Conservation (phyloP, 2,329 filamentous ascomycete species). For the Atkinsonella hypoxylon region DNA sequence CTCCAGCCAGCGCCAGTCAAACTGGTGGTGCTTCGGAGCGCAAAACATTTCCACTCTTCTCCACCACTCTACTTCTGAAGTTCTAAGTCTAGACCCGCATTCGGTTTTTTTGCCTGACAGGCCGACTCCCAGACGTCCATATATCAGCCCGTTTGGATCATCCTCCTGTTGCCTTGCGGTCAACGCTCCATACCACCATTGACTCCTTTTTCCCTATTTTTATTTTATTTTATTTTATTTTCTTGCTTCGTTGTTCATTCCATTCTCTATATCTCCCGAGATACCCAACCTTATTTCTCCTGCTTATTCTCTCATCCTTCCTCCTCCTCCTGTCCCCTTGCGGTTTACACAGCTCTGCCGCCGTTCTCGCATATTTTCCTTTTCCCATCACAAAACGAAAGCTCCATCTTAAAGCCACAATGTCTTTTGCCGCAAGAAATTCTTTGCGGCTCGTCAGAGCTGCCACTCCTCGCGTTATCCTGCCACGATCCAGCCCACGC, state of each 20-base stretch:
- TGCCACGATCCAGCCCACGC: slow-evolving; percentile 16
- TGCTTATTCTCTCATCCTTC: not conserved
- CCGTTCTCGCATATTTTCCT: not conserved
- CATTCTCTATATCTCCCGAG: not conserved
- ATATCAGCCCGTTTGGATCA: not conserved
- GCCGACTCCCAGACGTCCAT: not conserved
- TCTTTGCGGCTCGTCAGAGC: slow-evolving; percentile 21
- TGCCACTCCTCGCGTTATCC: slow-evolving; percentile 15
- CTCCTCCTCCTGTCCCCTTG: not conserved
- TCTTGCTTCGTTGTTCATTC: not conserved
- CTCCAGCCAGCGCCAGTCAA: too few species aligned
- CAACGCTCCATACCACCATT: not conserved
- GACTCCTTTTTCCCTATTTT: not conserved
- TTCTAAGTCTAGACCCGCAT: not conserved
- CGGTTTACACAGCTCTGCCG: not conserved
- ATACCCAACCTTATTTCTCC: not conserved
- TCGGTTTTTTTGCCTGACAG: not conserved
- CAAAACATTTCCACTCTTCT: not conserved
- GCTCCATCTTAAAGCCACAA: slow-evolving; percentile 11
- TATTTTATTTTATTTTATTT: not conserved
- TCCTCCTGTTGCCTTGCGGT: too few species aligned
- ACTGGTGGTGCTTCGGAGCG: slow-evolving; percentile 1
- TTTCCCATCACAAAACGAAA: not conserved
- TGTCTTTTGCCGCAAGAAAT: slow-evolving; percentile 25
- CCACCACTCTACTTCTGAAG: not conserved